Evolutionary conservation across 257 asterid species (phyloP).

Genomic region (Nemophila menziesii): DNA sequence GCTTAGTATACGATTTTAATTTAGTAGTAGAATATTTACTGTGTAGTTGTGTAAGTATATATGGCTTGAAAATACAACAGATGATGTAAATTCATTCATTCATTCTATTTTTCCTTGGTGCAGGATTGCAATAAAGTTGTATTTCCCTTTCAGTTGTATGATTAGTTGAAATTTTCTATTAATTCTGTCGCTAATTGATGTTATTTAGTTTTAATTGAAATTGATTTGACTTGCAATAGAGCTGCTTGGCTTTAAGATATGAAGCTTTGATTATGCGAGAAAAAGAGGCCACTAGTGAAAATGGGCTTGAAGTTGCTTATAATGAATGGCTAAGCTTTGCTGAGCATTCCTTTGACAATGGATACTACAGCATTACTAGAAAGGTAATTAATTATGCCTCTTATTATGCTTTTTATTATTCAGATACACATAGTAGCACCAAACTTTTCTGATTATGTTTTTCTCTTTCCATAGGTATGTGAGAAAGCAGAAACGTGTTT

Average conservation of each 20-base stretch:
- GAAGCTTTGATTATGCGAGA: constrained; percentile 84
- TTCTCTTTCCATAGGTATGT: constrained; percentile 42
- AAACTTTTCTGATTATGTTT: constrained; percentile 3
- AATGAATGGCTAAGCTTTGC: constrained; percentile 67
- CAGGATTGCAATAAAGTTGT: background rate
- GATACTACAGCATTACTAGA: constrained; percentile 49
- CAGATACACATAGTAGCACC: too few relatives aligned
- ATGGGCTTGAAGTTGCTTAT: constrained; percentile 44
- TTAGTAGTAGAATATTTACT: too few relatives aligned
- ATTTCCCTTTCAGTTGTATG: background rate
- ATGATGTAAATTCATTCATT: too few relatives aligned
- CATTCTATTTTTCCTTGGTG: background rate
- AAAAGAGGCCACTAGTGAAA: constrained; percentile 30
- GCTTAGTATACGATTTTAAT: background rate
- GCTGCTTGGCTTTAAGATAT: constrained; percentile 83
- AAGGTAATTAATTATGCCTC: constrained; percentile 29
- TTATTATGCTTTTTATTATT: too few relatives aligned
- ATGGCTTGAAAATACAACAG: too few relatives aligned
- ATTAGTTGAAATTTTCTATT: background rate
- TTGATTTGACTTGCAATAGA: constrained; percentile 26
- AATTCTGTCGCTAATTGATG: background rate
- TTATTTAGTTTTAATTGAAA: background rate
- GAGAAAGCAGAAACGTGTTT: constrained; percentile 47
- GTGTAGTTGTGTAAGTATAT: too few relatives aligned
- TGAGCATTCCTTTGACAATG: constrained; percentile 52